Evolutionary conservation across 257 asterid species (phyloP).

Genomic region (Nicotiana sylvestris): DNA sequence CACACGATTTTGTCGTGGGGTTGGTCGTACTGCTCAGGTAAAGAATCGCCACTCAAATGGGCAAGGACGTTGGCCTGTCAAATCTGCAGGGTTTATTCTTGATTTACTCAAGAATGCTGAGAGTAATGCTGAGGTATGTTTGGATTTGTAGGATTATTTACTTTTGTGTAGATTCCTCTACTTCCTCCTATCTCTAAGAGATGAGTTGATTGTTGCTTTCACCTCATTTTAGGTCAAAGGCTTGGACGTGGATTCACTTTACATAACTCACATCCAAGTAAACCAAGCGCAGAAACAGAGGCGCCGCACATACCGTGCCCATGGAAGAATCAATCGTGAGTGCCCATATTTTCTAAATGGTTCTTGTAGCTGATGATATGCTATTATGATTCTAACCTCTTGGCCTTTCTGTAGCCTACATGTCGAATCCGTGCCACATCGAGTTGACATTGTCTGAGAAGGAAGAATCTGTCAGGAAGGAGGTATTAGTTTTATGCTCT

Average conservation of each 20-base stretch:
- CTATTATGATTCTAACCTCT: not conserved
- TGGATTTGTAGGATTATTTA: not conserved
- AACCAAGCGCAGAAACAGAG: conserved; percentile 90
- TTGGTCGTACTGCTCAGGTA: conserved; percentile 92
- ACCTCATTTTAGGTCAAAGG: conserved; percentile 60
- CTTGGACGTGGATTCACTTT: conserved; percentile 83
- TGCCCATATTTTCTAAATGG: not conserved
- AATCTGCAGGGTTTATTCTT: conserved; percentile 65
- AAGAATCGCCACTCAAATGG: conserved; percentile 87
- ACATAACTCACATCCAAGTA: conserved; percentile 86
- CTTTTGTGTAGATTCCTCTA: not conserved
- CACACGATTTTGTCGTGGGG: conserved; percentile 46
- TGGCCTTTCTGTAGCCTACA: conserved; percentile 48
- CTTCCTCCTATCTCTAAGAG: not conserved
- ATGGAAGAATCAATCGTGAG: conserved; percentile 59
- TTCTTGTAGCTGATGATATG: not conserved
- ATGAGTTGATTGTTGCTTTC: not conserved
- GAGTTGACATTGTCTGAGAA: conserved; percentile 67
- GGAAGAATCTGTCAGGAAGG: conserved; percentile 78
- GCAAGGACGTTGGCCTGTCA: conserved; percentile 92
- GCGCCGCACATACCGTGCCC: conserved; percentile 46
- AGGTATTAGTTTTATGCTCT: conserved; percentile 31
- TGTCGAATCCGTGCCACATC: conserved; percentile 91
- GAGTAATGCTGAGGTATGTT: conserved; percentile 78
- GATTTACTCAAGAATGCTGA: conserved; percentile 83